Base-by-base conservation (phyloP, 805 yeast species). In the Barnettozyma wickerhamii region DNA sequence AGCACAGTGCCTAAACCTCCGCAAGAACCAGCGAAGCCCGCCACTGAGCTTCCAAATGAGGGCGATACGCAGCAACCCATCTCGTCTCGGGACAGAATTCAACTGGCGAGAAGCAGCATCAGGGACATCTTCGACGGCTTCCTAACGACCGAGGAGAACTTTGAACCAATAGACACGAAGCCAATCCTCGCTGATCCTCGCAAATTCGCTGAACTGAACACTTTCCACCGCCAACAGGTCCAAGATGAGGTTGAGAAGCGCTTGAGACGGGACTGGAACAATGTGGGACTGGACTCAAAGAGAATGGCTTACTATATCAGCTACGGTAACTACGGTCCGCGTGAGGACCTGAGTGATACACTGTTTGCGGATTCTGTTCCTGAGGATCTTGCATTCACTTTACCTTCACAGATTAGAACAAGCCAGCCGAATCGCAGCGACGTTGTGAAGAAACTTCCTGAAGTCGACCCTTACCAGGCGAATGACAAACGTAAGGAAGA, bases 291-390 rank as follows among this genome's bases (percentile, higher is more conserved):
- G 10, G 69, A 73, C 37, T 72, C 72, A 38, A 81, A 82, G 53
- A 65, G 72, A 46, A 64, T 81, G 47, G 71, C 77, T 9, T 81
- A 77, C 56, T 80, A 71, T 62, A 69, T 81, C 23, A 71, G 81
- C 0, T 84, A 79, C 59, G 90, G 90, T 2, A 68, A 81, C 35
- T 76, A 84, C 71, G 93, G 89, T 0, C 81, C 78, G 2, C 68
- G 95, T 46, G 79, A 74, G 35, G 74, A 74, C 17, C 72, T 81
- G 41, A 60, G 61, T 14, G 60, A 63, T 37, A 68, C 67, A 47
- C 68, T 76, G 65, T 66, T 64, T 42, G 58, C 67, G n/a, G 47
- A 51, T 20, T 59, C 53, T 4, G 57, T 68, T 7, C 89, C 86
- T 1, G 71, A 69, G 35, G 88, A 82, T 56, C 63, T 81, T 41